Conservation (phyloP, 2,329 filamentous ascomycete species). For the Claviceps capensis region DNA sequence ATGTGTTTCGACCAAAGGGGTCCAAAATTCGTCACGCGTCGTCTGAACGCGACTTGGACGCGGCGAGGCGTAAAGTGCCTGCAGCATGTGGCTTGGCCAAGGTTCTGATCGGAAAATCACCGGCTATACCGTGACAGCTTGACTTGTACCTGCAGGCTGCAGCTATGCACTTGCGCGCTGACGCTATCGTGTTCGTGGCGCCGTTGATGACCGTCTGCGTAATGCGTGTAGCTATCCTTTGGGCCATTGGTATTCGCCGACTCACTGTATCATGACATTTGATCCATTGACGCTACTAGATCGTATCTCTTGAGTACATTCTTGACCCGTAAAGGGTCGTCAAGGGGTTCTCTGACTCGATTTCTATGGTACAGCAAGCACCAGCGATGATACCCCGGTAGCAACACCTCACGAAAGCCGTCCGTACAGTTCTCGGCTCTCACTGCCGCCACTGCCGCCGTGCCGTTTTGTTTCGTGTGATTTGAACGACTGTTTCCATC, state of each 20-base stretch:
- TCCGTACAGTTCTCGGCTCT: constrained; percentile 23
- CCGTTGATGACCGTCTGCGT: background rate
- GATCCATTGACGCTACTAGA: background rate
- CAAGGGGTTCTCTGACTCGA: background rate
- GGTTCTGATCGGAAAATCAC: background rate
- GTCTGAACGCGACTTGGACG: background rate
- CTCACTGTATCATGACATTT: constrained; percentile 1
- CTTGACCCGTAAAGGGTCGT: background rate
- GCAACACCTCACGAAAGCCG: constrained; percentile 15
- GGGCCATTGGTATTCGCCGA: background rate
- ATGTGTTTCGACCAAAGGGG: too few species aligned
- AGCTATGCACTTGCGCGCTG: background rate
- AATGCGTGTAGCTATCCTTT: background rate
- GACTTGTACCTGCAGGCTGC: background rate
- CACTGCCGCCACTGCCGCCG: background rate
- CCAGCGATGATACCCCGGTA: constrained; percentile 38
- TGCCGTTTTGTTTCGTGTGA: background rate
- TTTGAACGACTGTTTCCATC: background rate
- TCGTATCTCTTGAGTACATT: constrained; percentile 1
- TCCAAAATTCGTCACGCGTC: too few species aligned
- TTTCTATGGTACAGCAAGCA: constrained; percentile 1
- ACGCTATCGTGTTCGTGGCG: constrained; percentile 6
- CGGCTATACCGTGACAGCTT: background rate
- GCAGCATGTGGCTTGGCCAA: constrained; percentile 7
- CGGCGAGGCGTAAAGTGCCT: constrained; percentile 8